phyloP scores from a whole-genome alignment of 2,329 filamentous ascomycete species.

The Coleophoma crateriformis region DNA sequence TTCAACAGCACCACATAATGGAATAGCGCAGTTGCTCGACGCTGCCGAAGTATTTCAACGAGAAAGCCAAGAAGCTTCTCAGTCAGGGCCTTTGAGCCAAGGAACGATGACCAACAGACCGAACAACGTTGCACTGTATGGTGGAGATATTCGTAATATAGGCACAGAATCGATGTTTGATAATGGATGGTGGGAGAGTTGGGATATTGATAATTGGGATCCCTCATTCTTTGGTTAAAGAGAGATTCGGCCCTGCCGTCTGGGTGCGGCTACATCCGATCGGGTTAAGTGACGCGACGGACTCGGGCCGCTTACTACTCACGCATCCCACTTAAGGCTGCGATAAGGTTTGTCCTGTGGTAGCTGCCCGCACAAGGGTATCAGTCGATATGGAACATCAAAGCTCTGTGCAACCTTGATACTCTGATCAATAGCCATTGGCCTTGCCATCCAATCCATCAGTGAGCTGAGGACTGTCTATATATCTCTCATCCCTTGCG shows the following conservation, averaged over 20 bases:
- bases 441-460: neutral
- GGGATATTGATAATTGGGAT: neutral
- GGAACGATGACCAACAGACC: neutral
- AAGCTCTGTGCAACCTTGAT: too few relatives aligned
- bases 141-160: neutral
- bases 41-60: neutral
- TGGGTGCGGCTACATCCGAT: too few relatives aligned
- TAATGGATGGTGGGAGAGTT: neutral
- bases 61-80: neutral
- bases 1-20: neutral
- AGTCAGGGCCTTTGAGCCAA: neutral
- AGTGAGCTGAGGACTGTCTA: neutral
- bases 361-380: too few relatives aligned
- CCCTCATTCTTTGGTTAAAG: neutral
- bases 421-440: neutral
- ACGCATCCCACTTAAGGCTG: too few relatives aligned
- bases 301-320: too few relatives aligned
- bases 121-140: neutral
- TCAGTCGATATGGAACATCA: too few relatives aligned
- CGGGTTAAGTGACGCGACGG: too few relatives aligned
- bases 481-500: too few relatives aligned
- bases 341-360: neutral
- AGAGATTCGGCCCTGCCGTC: too few relatives aligned
- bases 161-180: neutral
- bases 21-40: neutral